A percentile compares a stretch with the other conserved stretches of the same genome.
phyloP scores from a whole-genome alignment of 148 eudicot genomes.

The Fallopia convolvulus region DNA sequence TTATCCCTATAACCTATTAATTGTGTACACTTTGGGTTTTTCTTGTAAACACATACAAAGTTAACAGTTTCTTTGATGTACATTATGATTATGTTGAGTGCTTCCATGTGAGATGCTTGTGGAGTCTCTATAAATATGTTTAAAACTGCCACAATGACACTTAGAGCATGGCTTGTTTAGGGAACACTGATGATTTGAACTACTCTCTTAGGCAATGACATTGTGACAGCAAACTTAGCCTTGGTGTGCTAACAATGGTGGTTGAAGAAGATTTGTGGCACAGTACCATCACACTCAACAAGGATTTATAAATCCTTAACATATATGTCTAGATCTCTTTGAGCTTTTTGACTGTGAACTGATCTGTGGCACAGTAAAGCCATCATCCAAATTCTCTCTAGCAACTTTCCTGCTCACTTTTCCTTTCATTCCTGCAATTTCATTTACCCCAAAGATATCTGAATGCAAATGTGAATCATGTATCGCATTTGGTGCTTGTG shows the following conservation, averaged over 20 bases:
- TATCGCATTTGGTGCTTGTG: conserved; percentile 38
- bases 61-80: too few relatives aligned
- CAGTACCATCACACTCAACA: not conserved
- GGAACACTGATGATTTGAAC: too few relatives aligned
- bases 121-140: too few relatives aligned
- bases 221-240: too few relatives aligned
- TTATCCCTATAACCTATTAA: too few relatives aligned
- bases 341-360: not conserved
- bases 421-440: conserved; percentile 11
- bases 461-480: conserved; percentile 10
- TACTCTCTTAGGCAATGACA: too few relatives aligned
- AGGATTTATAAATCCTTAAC: not conserved
- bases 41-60: too few relatives aligned
- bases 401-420: not conserved
- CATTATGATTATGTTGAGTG: too few relatives aligned
- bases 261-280: not conserved
- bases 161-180: too few relatives aligned
- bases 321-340: conserved; percentile 6
- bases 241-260: not conserved
- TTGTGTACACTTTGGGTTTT: too few relatives aligned
- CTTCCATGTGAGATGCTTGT: too few relatives aligned
- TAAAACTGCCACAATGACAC: too few relatives aligned
- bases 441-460: not conserved
- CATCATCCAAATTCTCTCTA: not conserved
- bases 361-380: conserved; percentile 5